Evolutionary conservation across 306 rosid species (phyloP).

Genomic region (Cucurbita argyrosperma): DNA sequence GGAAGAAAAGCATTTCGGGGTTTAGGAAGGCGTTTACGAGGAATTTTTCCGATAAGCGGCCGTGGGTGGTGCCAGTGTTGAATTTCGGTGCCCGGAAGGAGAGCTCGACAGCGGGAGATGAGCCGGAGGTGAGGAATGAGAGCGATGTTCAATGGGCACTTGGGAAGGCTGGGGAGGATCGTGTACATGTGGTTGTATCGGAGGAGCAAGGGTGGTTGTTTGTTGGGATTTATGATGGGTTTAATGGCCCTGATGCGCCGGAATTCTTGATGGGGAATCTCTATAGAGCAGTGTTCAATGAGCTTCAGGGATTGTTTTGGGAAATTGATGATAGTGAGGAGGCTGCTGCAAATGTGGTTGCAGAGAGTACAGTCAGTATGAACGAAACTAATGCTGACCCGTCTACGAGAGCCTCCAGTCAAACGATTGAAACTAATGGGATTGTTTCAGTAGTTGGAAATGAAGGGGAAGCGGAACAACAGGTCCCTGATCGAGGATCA

Average conservation of each 20-base stretch:
- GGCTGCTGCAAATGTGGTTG: constrained; percentile 12
- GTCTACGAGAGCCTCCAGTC: not conserved
- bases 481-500: constrained; percentile 15
- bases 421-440: constrained; percentile 5
- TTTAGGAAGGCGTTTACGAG: constrained; percentile 55
- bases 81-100: constrained; percentile 65
- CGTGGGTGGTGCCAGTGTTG: constrained; percentile 86
- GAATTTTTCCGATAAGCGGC: constrained; percentile 60
- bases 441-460: constrained; percentile 10
- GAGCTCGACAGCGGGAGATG: constrained; percentile 24
- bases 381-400: constrained; percentile 7
- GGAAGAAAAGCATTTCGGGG: constrained; percentile 57
- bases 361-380: constrained; percentile 11
- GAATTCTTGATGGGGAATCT: constrained; percentile 79
- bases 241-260: constrained; percentile 84
- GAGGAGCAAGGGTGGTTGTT: constrained; percentile 88
- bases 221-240: constrained; percentile 84
- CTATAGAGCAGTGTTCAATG: constrained; percentile 61
- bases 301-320: constrained; percentile 86
- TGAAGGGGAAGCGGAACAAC: constrained; percentile 3
- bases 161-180: constrained; percentile 90
- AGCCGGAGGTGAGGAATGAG: constrained; percentile 27
- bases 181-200: constrained; percentile 80
- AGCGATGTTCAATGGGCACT: constrained; percentile 77
- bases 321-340: constrained; percentile 37